Evolutionary conservation across 1,139 yeast genomes (phyloP).

Genomic region (Taiozyma onychis): DNA sequence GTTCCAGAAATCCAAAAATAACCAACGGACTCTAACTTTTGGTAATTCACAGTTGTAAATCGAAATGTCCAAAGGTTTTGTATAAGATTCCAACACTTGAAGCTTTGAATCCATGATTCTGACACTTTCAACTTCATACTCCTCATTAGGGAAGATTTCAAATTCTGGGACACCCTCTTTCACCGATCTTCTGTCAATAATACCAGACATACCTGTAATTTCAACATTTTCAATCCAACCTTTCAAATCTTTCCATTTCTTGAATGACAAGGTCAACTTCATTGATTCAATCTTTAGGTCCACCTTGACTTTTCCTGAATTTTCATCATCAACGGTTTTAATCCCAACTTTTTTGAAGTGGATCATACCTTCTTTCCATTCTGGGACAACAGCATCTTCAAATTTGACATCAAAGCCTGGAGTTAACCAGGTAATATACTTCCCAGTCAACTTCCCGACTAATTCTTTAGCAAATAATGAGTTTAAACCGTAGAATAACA

Average conservation of each 20-base stretch:
- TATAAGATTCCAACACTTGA: conserved; percentile 33
- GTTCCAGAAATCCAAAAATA: conserved; percentile 60
- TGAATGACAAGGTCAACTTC: conserved; percentile 53
- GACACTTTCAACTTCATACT: conserved; percentile 46
- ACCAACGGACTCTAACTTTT: conserved; percentile 49
- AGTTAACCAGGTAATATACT: conserved; percentile 26
- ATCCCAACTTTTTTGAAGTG: conserved; percentile 49
- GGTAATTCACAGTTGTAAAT: conserved; percentile 64
- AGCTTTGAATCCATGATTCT: conserved; percentile 52
- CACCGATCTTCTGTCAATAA: conserved; percentile 36
- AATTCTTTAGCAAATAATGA: conserved; percentile 35
- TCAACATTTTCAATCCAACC: conserved; percentile 63
- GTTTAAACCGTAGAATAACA: conserved; percentile 42
- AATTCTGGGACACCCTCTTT: conserved; percentile 38
- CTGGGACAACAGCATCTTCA: conserved; percentile 39
- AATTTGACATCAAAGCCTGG: conserved; percentile 40
- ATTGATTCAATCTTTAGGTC: conserved; percentile 46
- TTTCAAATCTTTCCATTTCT: conserved; percentile 64
- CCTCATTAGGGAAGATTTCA: conserved; percentile 29
- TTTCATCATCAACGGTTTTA: conserved; percentile 26
- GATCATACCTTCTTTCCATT: conserved; percentile 53
- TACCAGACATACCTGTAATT: conserved; percentile 56
- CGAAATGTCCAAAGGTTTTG: conserved; percentile 43
- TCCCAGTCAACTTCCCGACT: conserved; percentile 31
- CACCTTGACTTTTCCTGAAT: conserved; percentile 20